A percentile compares a stretch with the other conserved stretches of the same genome.
Conservation (phyloP, 371 early-diverging fungal genomes). For the Mortierella sp. region DNA sequence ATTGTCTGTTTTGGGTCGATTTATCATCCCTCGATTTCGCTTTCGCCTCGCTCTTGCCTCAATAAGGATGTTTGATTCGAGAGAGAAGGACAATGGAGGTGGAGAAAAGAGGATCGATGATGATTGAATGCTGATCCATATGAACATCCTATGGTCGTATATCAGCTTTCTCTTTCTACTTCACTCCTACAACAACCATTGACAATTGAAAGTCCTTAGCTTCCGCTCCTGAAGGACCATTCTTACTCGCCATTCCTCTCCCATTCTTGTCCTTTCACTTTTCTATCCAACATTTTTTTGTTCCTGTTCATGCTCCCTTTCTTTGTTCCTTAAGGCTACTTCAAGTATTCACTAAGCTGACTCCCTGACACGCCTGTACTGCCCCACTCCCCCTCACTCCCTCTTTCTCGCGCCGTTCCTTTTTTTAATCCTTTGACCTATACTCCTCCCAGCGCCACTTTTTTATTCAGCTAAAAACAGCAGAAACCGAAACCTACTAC, state of each 20-base stretch:
- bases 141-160: neutral
- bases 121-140: neutral
- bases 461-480: neutral
- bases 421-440: constrained; percentile 4
- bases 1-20: neutral
- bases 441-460: neutral
- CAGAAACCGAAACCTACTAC: neutral
- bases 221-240: neutral
- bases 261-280: neutral
- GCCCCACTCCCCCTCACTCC: neutral
- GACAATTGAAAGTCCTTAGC: neutral
- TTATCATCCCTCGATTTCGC: neutral
- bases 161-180: neutral
- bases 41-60: neutral
- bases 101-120: neutral
- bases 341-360: neutral
- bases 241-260: neutral
- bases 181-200: neutral
- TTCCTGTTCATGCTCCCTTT: neutral
- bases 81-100: neutral
- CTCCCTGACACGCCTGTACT: neutral
- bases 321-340: neutral
- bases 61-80: neutral
- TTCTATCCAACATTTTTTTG: neutral
- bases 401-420: neutral